Conservation (phyloP, 495 filamentous ascomycete species). For the Pseudotulostoma volvatum region DNA sequence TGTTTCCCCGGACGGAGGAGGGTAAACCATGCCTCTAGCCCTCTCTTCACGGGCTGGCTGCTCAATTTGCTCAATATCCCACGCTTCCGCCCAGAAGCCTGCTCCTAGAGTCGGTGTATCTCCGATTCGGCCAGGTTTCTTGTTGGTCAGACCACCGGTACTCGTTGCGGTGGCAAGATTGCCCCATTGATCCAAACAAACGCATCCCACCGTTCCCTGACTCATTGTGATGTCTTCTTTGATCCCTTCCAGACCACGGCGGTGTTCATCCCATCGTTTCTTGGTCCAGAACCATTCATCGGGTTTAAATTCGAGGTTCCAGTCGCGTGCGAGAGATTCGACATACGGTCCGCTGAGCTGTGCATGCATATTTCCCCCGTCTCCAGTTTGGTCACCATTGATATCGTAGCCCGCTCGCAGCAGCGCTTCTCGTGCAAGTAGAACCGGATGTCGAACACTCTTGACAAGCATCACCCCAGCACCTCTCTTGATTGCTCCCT, state of each 20-base stretch:
- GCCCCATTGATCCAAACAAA: slow-evolving; percentile 59
- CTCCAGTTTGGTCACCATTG: slow-evolving; percentile 14
- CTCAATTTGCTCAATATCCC: no score
- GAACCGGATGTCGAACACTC: slow-evolving; percentile 63
- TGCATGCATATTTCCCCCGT: slow-evolving; percentile 42
- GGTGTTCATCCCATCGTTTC: slow-evolving; percentile 71
- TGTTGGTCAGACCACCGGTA: slow-evolving; percentile 82
- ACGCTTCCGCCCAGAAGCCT: slow-evolving; percentile 83
- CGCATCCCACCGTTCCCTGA: slow-evolving; percentile 74
- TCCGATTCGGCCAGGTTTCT: slow-evolving; percentile 67
- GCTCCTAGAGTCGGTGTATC: slow-evolving; percentile 79
- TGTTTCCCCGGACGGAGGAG: not conserved
- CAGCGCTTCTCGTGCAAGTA: slow-evolving; percentile 56
- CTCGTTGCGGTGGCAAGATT: slow-evolving; percentile 66
- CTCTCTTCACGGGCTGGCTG: not conserved
- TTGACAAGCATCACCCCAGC: slow-evolving; percentile 58
- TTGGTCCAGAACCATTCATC: slow-evolving; percentile 64
- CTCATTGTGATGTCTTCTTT: slow-evolving; percentile 19
- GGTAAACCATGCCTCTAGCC: not conserved
- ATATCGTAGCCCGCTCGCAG: slow-evolving; percentile 31
- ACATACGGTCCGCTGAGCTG: slow-evolving; percentile 49
- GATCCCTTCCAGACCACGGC: slow-evolving; percentile 41
- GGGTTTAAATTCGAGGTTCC: slow-evolving; percentile 52
- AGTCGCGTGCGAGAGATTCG: slow-evolving; percentile 47
- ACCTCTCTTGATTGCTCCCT: slow-evolving; percentile 53